Evolutionary conservation across 768 basidiomycete genomes (phyloP).

Genomic region (Macrolepiota dolichaula): DNA sequence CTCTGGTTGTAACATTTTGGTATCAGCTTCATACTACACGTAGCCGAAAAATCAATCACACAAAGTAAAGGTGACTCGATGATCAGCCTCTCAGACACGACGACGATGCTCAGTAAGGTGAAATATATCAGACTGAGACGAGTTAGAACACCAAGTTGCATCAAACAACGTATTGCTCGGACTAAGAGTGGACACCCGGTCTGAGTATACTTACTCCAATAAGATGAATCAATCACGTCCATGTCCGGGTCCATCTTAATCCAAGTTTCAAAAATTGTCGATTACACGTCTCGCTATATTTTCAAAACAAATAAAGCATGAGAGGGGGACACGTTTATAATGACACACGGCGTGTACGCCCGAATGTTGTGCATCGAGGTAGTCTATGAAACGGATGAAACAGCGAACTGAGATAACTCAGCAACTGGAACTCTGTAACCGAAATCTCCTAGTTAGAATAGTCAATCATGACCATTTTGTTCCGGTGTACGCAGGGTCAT

Average conservation of each 20-base stretch:
- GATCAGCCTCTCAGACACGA: neutral
- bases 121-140: neutral
- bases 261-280: neutral
- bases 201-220: neutral
- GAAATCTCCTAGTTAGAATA: neutral
- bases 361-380: neutral
- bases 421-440: neutral
- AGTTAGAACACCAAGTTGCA: neutral
- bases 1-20: neutral
- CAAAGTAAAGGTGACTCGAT: neutral
- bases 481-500: slow-evolving; percentile 7
- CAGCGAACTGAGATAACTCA: neutral
- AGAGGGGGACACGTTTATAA: too few relatives aligned
- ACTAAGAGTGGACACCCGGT: neutral
- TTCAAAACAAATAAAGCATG: neutral
- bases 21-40: neutral
- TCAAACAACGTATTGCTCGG: neutral
- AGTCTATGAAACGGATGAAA: neutral
- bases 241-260: neutral
- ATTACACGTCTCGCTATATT: neutral
- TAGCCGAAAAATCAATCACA: neutral
- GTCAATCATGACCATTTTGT: slow-evolving; percentile 1
- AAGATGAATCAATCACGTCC: neutral
- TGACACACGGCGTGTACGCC: neutral
- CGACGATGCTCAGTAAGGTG: neutral